Evolutionary conservation across 1,139 yeast species (phyloP), one percentile per base, ranked within the genome.

Genomic region (Saccharomyces hybrid): DNA sequence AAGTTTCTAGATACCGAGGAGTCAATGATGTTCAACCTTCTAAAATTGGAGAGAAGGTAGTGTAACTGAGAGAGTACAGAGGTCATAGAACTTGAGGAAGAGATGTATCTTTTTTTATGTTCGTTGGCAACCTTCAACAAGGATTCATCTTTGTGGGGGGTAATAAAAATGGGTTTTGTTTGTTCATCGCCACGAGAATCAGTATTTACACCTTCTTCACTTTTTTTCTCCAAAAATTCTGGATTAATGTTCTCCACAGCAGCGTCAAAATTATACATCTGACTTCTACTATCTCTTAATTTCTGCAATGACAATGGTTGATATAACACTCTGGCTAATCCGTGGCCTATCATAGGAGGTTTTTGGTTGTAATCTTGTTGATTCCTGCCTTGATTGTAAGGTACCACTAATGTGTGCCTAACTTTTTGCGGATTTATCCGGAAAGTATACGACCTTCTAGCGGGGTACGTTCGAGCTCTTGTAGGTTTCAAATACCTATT

Each of bases 31-130:
- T 77, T 76, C 2, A 79, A 76, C 2, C 78, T 78, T 53, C 86
- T 73, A 62, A 80, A 76, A 63, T 85, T 83, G 29, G 95, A 81
- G 11, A 93, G 65, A 25, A 84, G 67, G 57, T 71, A 77, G 70
- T 93, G 97, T 58, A 91, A 75, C 55, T 90, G 96, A 11, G 83
- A 76, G 52, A 93, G 75, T 0, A 85, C 73, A 0, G 84, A 77
- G 0, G 98, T 90, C 86, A 93, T 79, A 2, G 97, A 86, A 25
- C 96, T 87, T 0, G 98, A 90, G 0, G 97, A 89, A 1, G 95
- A 87, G 58, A 81, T 81, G 66, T 78, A 91, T 55, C 74, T 76
- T 28, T 75, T 72, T 16, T 71, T 65, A 26, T 71, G 56, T 5
- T 68, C 58, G 11, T 61, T 62, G 0, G 95, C 84, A 14, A 86